Conservation (phyloP, 805 yeast genomes). For the Candida hungchunana region DNA sequence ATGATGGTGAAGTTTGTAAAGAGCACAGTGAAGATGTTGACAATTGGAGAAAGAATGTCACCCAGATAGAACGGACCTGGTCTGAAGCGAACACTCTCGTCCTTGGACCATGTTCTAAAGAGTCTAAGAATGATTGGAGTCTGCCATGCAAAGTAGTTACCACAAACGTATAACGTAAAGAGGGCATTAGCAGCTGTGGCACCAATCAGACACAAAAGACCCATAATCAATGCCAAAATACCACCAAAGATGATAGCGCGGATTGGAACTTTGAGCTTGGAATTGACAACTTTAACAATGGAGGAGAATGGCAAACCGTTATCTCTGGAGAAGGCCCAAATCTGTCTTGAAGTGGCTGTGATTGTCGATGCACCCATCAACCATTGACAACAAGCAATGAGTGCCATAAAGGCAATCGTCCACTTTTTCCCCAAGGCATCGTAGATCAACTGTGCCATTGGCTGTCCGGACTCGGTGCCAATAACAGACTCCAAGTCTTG, state of each 20-base stretch:
- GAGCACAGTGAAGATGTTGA: constrained; percentile 42
- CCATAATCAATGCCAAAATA: constrained; percentile 32
- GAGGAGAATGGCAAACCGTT: constrained; percentile 64
- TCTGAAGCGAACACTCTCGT: constrained; percentile 34
- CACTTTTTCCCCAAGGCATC: constrained; percentile 61
- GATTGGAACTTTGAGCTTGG: constrained; percentile 55
- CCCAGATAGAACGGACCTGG: constrained; percentile 74
- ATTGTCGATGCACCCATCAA: constrained; percentile 62
- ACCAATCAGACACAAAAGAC: constrained; percentile 38
- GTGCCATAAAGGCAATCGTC: constrained; percentile 62
- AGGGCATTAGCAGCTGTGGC: constrained; percentile 41
- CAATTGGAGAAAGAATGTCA: constrained; percentile 36
- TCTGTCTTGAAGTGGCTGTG: constrained; percentile 61
- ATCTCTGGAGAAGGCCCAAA: constrained; percentile 75
- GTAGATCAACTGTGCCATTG: constrained; percentile 60
- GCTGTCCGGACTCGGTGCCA: constrained; percentile 47
- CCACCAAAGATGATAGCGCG: constrained; percentile 53
- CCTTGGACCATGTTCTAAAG: constrained; percentile 40
- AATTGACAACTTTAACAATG: constrained; percentile 53
- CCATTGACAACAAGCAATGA: constrained; percentile 57
- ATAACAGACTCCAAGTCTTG: constrained; percentile 39
- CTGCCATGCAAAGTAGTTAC: constrained; percentile 41
- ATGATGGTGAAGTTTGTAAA: constrained; percentile 53
- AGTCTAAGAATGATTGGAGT: constrained; percentile 34
- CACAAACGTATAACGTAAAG: constrained; percentile 40